These are phyloP conservation scores for Ogataea corticis DNA, from an alignment of 805 yeast genomes.

Conservation along the genomic window DNA sequence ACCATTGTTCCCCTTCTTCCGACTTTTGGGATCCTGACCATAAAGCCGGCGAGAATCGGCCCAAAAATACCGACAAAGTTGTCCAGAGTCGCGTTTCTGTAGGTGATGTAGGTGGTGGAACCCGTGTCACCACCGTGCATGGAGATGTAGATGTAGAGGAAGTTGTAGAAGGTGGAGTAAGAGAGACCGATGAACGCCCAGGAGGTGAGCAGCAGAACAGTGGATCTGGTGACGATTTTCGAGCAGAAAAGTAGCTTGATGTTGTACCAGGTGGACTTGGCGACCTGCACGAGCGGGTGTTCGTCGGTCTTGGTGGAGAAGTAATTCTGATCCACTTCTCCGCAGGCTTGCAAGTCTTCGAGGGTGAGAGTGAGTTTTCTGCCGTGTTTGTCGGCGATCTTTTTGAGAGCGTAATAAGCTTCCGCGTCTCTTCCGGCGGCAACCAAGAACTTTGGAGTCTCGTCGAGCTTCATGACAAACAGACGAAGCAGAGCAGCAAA, in stretches of 20 bases:
- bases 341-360: conserved; percentile 47
- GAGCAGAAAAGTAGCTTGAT: conserved; percentile 48
- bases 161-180: conserved; percentile 57
- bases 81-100: conserved; percentile 50
- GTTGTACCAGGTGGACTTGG: conserved; percentile 37
- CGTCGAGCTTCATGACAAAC: conserved; percentile 46
- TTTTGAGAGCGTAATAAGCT: conserved; percentile 44
- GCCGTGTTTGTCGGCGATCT: conserved; percentile 48
- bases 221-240: conserved; percentile 42
- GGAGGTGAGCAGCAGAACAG: conserved; percentile 46
- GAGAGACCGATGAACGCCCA: conserved; percentile 62
- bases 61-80: conserved; percentile 51
- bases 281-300: conserved; percentile 28
- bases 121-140: conserved; percentile 51
- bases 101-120: conserved; percentile 38
- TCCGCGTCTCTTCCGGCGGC: conserved; percentile 52
- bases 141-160: conserved; percentile 52
- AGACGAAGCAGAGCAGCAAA: conserved; percentile 50
- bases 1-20: conserved; percentile 61
- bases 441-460: conserved; percentile 56
- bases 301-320: conserved; percentile 24
- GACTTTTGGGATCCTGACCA: conserved; percentile 35
- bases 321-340: conserved; percentile 36
- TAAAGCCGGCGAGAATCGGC: conserved; percentile 51
- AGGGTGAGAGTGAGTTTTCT: conserved; percentile 42